phyloP scores from a whole-genome alignment of 176 grass and related monocot species.

The Triticum turgidum region DNA sequence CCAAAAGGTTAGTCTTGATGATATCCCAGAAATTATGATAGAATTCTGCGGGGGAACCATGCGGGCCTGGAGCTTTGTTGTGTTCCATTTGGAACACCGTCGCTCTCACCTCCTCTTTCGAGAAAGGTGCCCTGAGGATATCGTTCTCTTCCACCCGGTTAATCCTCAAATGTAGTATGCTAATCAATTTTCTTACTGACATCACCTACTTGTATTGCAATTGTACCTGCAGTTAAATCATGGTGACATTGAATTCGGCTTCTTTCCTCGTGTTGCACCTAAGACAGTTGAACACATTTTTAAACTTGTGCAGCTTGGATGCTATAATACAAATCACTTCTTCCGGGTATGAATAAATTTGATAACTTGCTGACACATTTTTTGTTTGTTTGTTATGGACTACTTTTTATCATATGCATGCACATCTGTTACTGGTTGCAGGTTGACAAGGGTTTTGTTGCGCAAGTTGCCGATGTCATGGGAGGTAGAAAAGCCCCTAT shows the following conservation, averaged over 20 bases:
- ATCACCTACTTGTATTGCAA: conserved; percentile 7
- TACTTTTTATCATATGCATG: not conserved
- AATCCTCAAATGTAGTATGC: not conserved
- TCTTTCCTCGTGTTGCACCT: conserved; percentile 80
- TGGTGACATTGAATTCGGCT: conserved; percentile 96
- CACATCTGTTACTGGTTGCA: conserved; percentile 23
- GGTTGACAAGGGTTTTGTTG: conserved; percentile 97
- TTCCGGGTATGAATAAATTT: conserved; percentile 61
- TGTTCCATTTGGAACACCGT: too few relatives aligned
- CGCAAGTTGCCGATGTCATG: conserved; percentile 85
- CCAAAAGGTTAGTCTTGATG: too few relatives aligned
- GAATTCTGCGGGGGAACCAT: too few relatives aligned
- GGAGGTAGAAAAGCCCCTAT: conserved; percentile 80
- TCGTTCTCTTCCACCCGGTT: not conserved
- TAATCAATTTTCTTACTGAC: not conserved
- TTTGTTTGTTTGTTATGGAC: not conserved
- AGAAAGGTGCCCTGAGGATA: too few relatives aligned
- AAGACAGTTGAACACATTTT: conserved; percentile 94
- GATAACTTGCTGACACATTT: not conserved
- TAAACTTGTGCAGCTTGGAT: conserved; percentile 88
- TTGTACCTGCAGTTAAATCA: conserved; percentile 69
- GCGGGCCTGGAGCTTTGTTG: too few relatives aligned
- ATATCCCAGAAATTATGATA: too few relatives aligned
- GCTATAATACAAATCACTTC: conserved; percentile 96
- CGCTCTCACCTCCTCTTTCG: too few relatives aligned